Evolutionary conservation across 169 alveolate species (phyloP).

Genomic region (Eimeria acervulina): DNA sequence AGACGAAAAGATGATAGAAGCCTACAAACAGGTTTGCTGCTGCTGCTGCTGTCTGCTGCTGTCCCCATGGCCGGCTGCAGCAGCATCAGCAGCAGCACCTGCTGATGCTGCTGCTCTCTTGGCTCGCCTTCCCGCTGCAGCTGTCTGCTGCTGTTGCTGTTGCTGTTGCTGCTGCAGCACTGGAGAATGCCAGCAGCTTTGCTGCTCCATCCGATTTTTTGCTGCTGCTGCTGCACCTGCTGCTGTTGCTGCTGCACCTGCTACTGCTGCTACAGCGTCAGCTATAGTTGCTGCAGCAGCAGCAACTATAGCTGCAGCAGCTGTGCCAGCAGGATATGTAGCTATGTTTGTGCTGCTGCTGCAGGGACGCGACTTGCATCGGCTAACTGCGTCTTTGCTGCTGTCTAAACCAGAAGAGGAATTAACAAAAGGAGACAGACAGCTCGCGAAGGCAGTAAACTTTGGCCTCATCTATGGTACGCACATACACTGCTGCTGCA

Average conservation of each 20-base stretch:
- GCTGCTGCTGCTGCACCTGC: conserved; percentile 8
- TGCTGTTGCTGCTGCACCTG: neutral
- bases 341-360: neutral
- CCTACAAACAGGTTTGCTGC: conserved; percentile 86
- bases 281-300: no score
- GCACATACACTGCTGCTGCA: neutral
- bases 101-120: neutral
- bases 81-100: neutral
- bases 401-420: conserved; percentile 78
- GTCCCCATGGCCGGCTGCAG: neutral
- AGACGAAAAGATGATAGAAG: conserved; percentile 92
- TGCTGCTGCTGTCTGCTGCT: conserved; percentile 33
- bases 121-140: neutral
- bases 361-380: conserved; percentile 80
- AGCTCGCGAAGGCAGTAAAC: conserved; percentile 94
- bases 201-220: neutral
- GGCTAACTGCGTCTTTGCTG: conserved; percentile 81
- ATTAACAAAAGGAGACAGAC: conserved; percentile 92
- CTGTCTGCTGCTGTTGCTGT: no score
- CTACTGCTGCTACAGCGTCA: neutral
- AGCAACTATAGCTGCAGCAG: no score
- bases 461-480: conserved; percentile 92
- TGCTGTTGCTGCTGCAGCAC: neutral
- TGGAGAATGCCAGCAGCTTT: neutral
- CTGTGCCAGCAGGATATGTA: no score